These are phyloP conservation scores for Paramarasmius palmivorus DNA, from an alignment of 1,284 basidiomycete genomes.

Conservation along the genomic window DNA sequence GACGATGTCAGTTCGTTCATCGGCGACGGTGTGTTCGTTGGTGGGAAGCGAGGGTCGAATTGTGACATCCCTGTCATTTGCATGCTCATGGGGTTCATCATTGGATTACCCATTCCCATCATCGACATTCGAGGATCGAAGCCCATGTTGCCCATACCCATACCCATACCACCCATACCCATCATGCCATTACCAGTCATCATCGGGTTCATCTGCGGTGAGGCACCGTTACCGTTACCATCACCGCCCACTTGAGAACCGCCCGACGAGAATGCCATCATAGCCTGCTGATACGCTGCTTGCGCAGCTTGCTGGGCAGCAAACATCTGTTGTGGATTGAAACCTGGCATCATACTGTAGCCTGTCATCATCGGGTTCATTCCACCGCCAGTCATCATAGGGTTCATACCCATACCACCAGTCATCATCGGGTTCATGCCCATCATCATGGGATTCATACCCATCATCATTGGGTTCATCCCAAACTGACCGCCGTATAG, in stretches of 20 bases:
- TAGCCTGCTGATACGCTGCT: conserved; percentile 88
- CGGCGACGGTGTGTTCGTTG: conserved; percentile 24
- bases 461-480: conserved; percentile 56
- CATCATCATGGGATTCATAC: conserved; percentile 21
- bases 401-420: conserved; percentile 22
- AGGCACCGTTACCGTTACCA: conserved; percentile 27
- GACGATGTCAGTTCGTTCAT: conserved; percentile 24
- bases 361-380: conserved; percentile 44
- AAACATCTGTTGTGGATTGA: conserved; percentile 84
- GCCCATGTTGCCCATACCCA: neutral
- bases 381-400: conserved; percentile 42
- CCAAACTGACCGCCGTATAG: conserved; percentile 18
- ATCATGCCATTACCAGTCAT: conserved; percentile 46
- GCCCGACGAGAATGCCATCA: conserved; percentile 83
- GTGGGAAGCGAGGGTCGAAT: conserved; percentile 57
- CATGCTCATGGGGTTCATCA: conserved; percentile 53
- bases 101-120: conserved; percentile 45
- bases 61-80: conserved; percentile 60
- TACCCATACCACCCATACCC: conserved; percentile 16
- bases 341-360: conserved; percentile 67
- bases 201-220: conserved; percentile 47
- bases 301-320: conserved; percentile 87
- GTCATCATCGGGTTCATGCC: conserved; percentile 41
- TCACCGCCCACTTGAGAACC: conserved; percentile 73
- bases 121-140: conserved; percentile 56